These are phyloP conservation scores for Tulasnella sp. DNA, from an alignment of 768 basidiomycete species.

Conservation along the genomic window DNA sequence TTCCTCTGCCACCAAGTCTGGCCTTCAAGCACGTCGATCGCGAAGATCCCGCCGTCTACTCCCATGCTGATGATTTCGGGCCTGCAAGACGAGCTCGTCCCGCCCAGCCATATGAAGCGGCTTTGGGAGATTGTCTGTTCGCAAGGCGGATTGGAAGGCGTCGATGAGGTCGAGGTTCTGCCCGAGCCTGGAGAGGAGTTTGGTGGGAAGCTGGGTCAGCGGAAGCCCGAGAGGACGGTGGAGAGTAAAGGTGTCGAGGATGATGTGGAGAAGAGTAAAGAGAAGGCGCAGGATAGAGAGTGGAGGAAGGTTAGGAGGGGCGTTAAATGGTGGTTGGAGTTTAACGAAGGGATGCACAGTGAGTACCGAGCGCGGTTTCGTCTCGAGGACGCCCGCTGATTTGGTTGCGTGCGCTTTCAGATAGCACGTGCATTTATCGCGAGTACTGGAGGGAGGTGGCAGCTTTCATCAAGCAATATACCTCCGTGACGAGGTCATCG, in stretches of 20 bases:
- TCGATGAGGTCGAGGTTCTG: background rate
- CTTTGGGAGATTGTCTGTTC: constrained; percentile 16
- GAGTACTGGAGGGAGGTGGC: constrained; percentile 28
- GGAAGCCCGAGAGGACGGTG: background rate
- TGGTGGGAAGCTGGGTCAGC: background rate
- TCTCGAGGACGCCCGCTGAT: background rate
- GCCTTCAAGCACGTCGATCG: constrained; percentile 25
- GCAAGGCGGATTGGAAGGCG: background rate
- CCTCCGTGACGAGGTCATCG: background rate
- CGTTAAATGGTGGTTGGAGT: constrained; percentile 25
- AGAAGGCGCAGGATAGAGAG: background rate
- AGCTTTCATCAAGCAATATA: constrained; percentile 20
- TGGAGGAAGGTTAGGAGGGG: constrained; percentile 13
- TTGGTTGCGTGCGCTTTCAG: background rate
- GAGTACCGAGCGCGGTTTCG: background rate
- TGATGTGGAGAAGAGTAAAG: constrained; percentile 18
- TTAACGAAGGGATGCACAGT: constrained; percentile 28
- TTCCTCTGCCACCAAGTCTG: constrained; percentile 30
- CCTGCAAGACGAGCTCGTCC: constrained; percentile 31
- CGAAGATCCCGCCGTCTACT: constrained; percentile 23
- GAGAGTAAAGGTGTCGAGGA: constrained; percentile 3
- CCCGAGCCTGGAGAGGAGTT: constrained; percentile 13
- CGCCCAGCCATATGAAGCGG: constrained; percentile 29
- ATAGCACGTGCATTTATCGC: constrained; percentile 30
- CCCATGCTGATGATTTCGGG: constrained; percentile 35